Evolutionary conservation across 176 grass and related monocot species (phyloP).

Genomic region (Typha latifolia): DNA sequence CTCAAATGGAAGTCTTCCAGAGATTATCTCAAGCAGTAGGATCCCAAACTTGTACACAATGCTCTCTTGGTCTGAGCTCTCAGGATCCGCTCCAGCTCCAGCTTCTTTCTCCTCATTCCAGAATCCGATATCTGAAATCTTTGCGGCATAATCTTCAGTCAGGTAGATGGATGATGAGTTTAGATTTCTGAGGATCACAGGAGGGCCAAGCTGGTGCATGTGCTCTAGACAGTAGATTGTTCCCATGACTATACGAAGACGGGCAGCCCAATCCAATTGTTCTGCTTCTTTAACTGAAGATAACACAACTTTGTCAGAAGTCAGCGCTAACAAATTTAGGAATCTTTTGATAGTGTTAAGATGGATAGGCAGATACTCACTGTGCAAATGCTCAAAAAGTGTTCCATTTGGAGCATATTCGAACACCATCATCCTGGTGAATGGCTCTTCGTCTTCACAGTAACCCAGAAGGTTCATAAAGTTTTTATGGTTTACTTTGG

Average conservation of each 20-base stretch:
- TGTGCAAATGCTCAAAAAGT: slow-evolving; percentile 89
- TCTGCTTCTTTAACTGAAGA: slow-evolving; percentile 76
- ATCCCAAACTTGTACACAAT: slow-evolving; percentile 65
- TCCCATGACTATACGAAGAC: slow-evolving; percentile 66
- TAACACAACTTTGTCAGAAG: neutral
- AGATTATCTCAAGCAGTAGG: slow-evolving; percentile 75
- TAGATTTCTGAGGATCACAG: slow-evolving; percentile 29
- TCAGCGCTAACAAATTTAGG: neutral
- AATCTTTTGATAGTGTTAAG: neutral
- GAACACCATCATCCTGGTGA: slow-evolving; percentile 79
- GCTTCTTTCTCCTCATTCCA: slow-evolving; percentile 21
- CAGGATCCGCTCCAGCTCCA: neutral
- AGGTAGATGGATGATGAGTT: slow-evolving; percentile 71
- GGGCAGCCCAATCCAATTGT: slow-evolving; percentile 51
- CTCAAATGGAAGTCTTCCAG: slow-evolving; percentile 54
- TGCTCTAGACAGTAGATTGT: slow-evolving; percentile 68
- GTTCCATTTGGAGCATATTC: slow-evolving; percentile 79
- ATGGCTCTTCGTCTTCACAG: slow-evolving; percentile 48
- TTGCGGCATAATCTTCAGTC: slow-evolving; percentile 80
- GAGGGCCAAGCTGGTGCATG: slow-evolving; percentile 40
- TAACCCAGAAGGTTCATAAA: slow-evolving; percentile 83
- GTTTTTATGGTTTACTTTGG: slow-evolving; percentile 85
- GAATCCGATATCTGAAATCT: slow-evolving; percentile 53
- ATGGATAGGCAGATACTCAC: slow-evolving; percentile 34
- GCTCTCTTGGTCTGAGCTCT: slow-evolving; percentile 19